Base-by-base conservation (phyloP, 495 filamentous ascomycete genomes). In the Penicillium malachiteum region DNA sequence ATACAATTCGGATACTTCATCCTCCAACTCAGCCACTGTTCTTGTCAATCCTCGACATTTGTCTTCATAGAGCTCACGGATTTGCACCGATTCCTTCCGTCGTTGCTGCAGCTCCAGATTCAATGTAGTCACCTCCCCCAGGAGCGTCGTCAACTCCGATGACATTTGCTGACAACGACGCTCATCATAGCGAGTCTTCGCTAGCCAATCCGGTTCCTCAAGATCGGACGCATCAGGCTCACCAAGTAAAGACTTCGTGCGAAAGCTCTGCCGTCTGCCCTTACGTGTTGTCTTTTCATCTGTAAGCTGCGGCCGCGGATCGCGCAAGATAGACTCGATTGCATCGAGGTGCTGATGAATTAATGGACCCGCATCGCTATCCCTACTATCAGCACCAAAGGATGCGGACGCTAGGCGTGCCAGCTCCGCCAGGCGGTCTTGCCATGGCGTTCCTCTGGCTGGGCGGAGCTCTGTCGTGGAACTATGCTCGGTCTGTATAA, bases 1-100 rank as follows among this genome's bases (percentile, higher is more conserved):
- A 62, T 54, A 76, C 71, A 73, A 47, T 37, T 69, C 70, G 12
- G 62, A 13, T 12, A 72, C 63, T 55, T 74, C 73, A 12, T 64
- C 56, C 44, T 69, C 65, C 18, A 74, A 48, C 26, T 68, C 69
- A 4, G 62, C 58, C 8, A 74, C 57, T 30, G 52, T 62, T 8
- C 58, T 46, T 10, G 52, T 48, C 40, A 72, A 52, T 12, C 50
- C 60, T 18, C 67, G 63, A 34, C 70, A 67, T 47, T 67, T 66
- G 6, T 55, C 61, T n/a, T 57, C 65, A 42, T 66, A 66, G 10
- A 68, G 34, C 21, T 71, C 60, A 45, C 71, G 66, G 17, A 76
- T 74, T 30, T 69, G 56, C n/a, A 48, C 50, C 1, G 70, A 60
- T 52, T 76, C 73, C 12, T 55, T 59, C 45, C 64, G 67, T 1